These are phyloP conservation scores for Mycosphaerella sp. DNA, from an alignment of 2,329 filamentous ascomycete genomes.

Conservation along the genomic window DNA sequence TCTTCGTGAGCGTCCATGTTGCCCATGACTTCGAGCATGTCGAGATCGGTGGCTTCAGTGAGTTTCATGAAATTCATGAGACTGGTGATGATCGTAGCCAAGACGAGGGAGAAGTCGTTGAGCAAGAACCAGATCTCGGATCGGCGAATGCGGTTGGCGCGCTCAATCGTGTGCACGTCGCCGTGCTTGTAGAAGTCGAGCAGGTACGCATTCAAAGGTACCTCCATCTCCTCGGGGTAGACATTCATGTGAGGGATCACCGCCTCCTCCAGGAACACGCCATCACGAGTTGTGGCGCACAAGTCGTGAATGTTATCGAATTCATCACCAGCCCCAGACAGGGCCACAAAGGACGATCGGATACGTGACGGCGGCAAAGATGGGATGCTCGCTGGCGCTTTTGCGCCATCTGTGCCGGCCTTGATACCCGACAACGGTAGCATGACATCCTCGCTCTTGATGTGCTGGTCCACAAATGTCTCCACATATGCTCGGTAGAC, in stretches of 20 bases:
- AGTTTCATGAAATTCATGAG: conserved; percentile 53
- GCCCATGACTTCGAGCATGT: conserved; percentile 48
- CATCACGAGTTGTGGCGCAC: conserved; percentile 57
- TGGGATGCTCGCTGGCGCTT: conserved; percentile 20
- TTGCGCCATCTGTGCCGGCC: conserved; percentile 36
- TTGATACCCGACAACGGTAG: conserved; percentile 54
- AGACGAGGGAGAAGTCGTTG: conserved; percentile 57
- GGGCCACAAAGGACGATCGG: conserved; percentile 62
- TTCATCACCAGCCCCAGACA: conserved; percentile 60
- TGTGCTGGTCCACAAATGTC: conserved; percentile 61
- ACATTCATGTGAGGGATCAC: conserved; percentile 63
- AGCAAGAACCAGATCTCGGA: conserved; percentile 67
- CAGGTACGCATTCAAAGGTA: conserved; percentile 60
- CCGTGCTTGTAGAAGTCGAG: conserved; percentile 74
- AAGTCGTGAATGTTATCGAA: conserved; percentile 62
- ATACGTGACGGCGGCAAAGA: conserved; percentile 42
- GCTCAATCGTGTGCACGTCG: conserved; percentile 52
- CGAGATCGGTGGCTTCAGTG: conserved; percentile 40
- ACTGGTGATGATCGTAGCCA: conserved; percentile 66
- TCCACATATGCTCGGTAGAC: conserved; percentile 64
- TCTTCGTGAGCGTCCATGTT: conserved; percentile 48
- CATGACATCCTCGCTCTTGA: conserved; percentile 47
- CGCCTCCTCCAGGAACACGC: conserved; percentile 67
- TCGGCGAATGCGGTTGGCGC: conserved; percentile 59
- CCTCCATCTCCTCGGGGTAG: conserved; percentile 49